Conservation (phyloP, 2,329 filamentous ascomycete species). For the Fusarium sp. region DNA sequence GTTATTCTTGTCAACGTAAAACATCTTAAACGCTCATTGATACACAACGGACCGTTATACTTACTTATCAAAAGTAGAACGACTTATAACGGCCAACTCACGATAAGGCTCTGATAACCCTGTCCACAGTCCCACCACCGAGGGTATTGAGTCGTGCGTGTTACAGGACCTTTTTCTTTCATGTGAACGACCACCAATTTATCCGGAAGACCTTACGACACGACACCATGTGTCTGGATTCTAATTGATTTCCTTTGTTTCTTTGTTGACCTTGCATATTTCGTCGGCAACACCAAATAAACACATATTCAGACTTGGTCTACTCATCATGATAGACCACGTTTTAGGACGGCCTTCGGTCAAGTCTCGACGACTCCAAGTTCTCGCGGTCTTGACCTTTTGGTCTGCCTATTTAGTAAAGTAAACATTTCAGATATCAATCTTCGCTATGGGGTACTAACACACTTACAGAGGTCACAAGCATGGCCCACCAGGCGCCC, state of each 20-base stretch:
- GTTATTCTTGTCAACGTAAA: not conserved
- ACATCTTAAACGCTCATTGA: not conserved
- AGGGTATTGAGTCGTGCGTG: slow-evolving; percentile 33
- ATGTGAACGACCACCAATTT: slow-evolving; percentile 43
- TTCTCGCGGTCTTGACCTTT: slow-evolving; percentile 89
- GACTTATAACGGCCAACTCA: slow-evolving; percentile 18
- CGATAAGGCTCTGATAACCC: slow-evolving; percentile 12
- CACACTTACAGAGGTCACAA: slow-evolving; percentile 75
- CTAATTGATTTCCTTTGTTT: slow-evolving; percentile 28
- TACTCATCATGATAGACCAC: slow-evolving; percentile 77
- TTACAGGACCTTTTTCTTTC: slow-evolving; percentile 26
- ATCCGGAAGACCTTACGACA: slow-evolving; percentile 13
- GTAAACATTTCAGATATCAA: slow-evolving; percentile 57
- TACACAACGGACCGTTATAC: not conserved
- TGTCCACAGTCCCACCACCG: slow-evolving; percentile 29
- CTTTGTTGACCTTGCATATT: not conserved
- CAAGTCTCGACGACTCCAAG: slow-evolving; percentile 92
- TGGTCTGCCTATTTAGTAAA: slow-evolving; percentile 88
- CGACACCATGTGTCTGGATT: slow-evolving; percentile 35
- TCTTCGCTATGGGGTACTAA: slow-evolving; percentile 30
- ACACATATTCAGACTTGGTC: slow-evolving; percentile 1
- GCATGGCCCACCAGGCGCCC: slow-evolving; percentile 85
- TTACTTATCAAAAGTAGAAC: not conserved
- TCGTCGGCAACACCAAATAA: slow-evolving; percentile 1
- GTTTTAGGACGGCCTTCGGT: slow-evolving; percentile 90